Percentiles rank a stretch among this genome's conserved stretches.
Evolutionary conservation across 2,329 filamentous ascomycete genomes (phyloP).

Genomic region (Metarhizium humberi): DNA sequence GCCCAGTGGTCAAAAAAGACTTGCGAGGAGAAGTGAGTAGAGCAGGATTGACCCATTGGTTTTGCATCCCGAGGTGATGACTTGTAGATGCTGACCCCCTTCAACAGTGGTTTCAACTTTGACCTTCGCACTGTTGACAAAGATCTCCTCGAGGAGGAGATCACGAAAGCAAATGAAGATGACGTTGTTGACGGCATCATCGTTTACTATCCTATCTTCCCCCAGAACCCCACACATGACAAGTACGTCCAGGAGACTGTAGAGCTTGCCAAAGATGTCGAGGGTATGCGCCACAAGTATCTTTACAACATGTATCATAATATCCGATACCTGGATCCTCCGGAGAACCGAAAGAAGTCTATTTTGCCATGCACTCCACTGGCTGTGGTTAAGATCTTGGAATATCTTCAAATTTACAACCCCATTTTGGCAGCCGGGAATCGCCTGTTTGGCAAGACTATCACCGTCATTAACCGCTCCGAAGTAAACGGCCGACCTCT

Average conservation of each 20-base stretch:
- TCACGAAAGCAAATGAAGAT: conserved; percentile 78
- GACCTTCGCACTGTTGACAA: conserved; percentile 75
- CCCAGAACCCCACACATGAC: conserved; percentile 70
- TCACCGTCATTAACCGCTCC: conserved; percentile 92
- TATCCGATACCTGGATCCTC: conserved; percentile 81
- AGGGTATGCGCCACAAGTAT: conserved; percentile 87
- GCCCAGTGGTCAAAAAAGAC: conserved; percentile 97
- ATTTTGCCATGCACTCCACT: conserved; percentile 93
- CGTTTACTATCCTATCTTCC: conserved; percentile 96
- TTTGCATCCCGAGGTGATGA: neutral
- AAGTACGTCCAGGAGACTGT: conserved; percentile 95
- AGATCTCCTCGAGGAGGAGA: conserved; percentile 81
- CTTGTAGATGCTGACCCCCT: conserved; percentile 6
- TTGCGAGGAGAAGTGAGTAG: conserved; percentile 81
- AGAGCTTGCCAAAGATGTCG: conserved; percentile 83
- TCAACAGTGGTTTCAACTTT: conserved; percentile 73
- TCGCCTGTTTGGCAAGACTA: conserved; percentile 83
- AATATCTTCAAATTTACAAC: conserved; percentile 95
- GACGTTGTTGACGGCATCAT: conserved; percentile 76
- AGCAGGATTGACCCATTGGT: neutral
- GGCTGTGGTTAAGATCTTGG: conserved; percentile 92
- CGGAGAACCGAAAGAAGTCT: conserved; percentile 71
- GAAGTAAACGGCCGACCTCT: conserved; percentile 93
- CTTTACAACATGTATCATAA: conserved; percentile 99
- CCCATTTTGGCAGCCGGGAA: conserved; percentile 87